These are phyloP conservation scores for Beauveria brongniartii DNA, from an alignment of 2,329 filamentous ascomycete genomes.

Conservation along the genomic window DNA sequence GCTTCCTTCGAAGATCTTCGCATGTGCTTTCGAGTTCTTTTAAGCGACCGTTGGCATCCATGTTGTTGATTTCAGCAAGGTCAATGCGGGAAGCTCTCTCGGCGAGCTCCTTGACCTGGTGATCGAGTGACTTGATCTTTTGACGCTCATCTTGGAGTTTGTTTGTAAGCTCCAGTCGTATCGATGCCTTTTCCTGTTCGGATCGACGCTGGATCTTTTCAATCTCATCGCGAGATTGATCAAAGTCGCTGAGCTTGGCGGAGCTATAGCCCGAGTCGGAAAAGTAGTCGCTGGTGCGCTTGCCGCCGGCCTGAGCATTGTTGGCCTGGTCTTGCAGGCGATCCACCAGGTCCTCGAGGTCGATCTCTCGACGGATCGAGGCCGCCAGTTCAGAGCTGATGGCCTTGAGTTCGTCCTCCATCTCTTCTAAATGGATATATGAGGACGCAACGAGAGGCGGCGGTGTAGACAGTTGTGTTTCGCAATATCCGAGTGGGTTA, in stretches of 20 bases:
- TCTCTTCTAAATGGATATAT: conserved; percentile 61
- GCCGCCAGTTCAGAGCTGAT: conserved; percentile 87
- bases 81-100: conserved; percentile 63
- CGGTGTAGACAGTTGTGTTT: conserved; percentile 45
- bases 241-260: conserved; percentile 63
- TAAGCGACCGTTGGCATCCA: conserved; percentile 53
- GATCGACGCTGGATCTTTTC: conserved; percentile 74
- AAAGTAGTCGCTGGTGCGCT: conserved; percentile 93
- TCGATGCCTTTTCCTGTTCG: conserved; percentile 83
- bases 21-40: conserved; percentile 72
- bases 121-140: conserved; percentile 67
- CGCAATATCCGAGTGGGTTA: conserved; percentile 40
- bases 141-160: conserved; percentile 83
- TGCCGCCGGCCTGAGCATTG: conserved; percentile 48
- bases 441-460: conserved; percentile 30
- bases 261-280: conserved; percentile 92
- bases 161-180: conserved; percentile 75
- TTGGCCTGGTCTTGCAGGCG: conserved; percentile 70
- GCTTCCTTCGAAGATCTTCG: conserved; percentile 72
- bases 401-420: conserved; percentile 89
- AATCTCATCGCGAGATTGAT: conserved; percentile 60
- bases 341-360: conserved; percentile 90
- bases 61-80: conserved; percentile 43
- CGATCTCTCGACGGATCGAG: conserved; percentile 92
- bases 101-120: conserved; percentile 75